Conservation (phyloP, 2,329 filamentous ascomycete species). For the Cladosporium sp. region DNA sequence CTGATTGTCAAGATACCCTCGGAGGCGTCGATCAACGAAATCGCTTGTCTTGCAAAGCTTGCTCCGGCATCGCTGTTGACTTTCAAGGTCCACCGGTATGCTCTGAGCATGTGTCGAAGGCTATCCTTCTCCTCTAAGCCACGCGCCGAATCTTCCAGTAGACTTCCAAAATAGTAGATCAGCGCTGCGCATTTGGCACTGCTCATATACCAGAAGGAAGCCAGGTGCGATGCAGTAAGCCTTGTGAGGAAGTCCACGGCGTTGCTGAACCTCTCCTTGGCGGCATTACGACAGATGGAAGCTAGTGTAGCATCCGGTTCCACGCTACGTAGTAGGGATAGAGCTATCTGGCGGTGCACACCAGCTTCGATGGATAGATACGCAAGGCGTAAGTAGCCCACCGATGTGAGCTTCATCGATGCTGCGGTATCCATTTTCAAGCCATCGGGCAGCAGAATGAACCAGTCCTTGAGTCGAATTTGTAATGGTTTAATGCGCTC, state of each 20-base stretch:
- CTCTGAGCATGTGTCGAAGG: conserved; percentile 41
- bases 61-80: conserved; percentile 44
- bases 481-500: conserved; percentile 31
- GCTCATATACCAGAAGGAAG: conserved; percentile 51
- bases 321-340: conserved; percentile 28
- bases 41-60: conserved; percentile 44
- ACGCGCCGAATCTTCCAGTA: conserved; percentile 40
- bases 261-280: conserved; percentile 44
- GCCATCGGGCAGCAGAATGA: conserved; percentile 26
- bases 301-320: conserved; percentile 34
- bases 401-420: conserved; percentile 33
- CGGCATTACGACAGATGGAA: conserved; percentile 45
- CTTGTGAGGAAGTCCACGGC: conserved; percentile 49
- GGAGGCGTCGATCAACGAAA: conserved; percentile 27
- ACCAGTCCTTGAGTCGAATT: conserved; percentile 31
- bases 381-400: conserved; percentile 47
- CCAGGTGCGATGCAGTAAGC: conserved; percentile 47
- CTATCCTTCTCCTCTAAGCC: conserved; percentile 37
- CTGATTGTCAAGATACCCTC: neutral
- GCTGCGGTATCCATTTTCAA: conserved; percentile 31
- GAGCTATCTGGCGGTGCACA: conserved; percentile 44
- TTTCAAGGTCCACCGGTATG: conserved; percentile 45
- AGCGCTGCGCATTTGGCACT: conserved; percentile 46
- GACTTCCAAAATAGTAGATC: conserved; percentile 44
- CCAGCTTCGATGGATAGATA: conserved; percentile 51